Base-by-base conservation (phyloP, 2,329 filamentous ascomycete genomes). In the Monilinia aucupariae region DNA sequence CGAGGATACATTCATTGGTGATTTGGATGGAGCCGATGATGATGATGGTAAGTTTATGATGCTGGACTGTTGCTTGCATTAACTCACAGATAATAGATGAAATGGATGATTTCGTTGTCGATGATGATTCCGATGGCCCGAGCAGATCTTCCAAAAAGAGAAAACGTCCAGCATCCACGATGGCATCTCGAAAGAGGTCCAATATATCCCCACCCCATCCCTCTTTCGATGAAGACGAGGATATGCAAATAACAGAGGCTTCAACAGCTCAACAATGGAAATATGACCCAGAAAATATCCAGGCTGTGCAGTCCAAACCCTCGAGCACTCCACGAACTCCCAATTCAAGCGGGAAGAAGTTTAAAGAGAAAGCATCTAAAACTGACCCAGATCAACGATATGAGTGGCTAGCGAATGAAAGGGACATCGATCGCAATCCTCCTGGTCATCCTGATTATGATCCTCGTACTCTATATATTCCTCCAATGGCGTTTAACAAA, bases 381-480 rank as follows among this genome's bases (percentile, higher is more conserved):
- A 89, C 84, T 45, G 92, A 96, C 52, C 92, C 92, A 0, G 91
- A 96, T 67, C 82, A 93, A 62, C 84, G 94, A 65, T 96, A 99
- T 72, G 77, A 90, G 15, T 99, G 94, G 94, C 82, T 99, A 61
- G 92, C 91, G 58, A 88, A 92, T 65, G 83, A 94, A 64, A 80
- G 83, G 68, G 94, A 99, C 74, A 91, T 91, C 55, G 92, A 97
- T 71, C 86, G 87, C 59, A 87, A 96, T 71, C 83, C 87, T 0
- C 84, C 85, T 0, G 87, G 84, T 12, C 86, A 97, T 74, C 88
- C 92, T 0, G 93, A 99, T 63, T 96, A 93, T 70, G 92, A 99
- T 71, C 91, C 91, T 10, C 84, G 91, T 25, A 96, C 92, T 0
- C 82, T 99, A n/a, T 96, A 88, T 75, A 89, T 99, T 41, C 94